A percentile compares a stretch with the other conserved stretches of the same genome.
Conservation (phyloP, 1,284 basidiomycete species). For the Cutaneotrichosporon sp. region DNA sequence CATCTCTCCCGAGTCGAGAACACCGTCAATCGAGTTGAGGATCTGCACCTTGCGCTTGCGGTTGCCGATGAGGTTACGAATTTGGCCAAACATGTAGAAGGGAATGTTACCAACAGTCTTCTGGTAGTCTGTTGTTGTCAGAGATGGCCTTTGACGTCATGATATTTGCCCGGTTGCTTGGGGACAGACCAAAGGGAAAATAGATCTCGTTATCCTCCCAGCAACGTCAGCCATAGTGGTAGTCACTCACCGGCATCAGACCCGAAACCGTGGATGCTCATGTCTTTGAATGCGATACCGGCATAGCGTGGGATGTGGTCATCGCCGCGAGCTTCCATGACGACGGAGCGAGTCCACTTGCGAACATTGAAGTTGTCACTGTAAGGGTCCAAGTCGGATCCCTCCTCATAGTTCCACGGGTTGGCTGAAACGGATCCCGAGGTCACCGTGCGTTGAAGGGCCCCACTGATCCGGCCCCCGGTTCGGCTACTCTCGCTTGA, state of each 20-base stretch:
- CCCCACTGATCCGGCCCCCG: background rate
- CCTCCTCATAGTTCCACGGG: constrained; percentile 42
- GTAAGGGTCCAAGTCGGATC: constrained; percentile 53
- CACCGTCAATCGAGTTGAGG: constrained; percentile 55
- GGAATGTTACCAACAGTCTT: constrained; percentile 56
- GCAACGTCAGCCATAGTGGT: background rate
- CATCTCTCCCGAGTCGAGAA: constrained; percentile 58
- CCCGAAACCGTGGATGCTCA: constrained; percentile 56
- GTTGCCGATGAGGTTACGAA: constrained; percentile 46
- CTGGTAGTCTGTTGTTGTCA: constrained; percentile 52
- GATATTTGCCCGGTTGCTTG: too few species aligned
- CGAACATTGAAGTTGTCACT: constrained; percentile 53
- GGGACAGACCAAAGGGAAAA: too few species aligned
- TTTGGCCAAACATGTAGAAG: constrained; percentile 42
- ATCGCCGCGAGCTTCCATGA: constrained; percentile 40
- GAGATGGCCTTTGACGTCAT: constrained; percentile 1
- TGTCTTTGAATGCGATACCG: constrained; percentile 56
- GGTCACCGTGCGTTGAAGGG: constrained; percentile 4
- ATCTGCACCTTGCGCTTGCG: constrained; percentile 56
- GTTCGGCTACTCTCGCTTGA: background rate
- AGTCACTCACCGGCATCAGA: constrained; percentile 48
- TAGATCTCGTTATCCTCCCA: background rate
- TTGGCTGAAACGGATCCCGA: constrained; percentile 6
- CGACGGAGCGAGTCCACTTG: constrained; percentile 52
- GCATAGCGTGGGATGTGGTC: constrained; percentile 49